A percentile compares a stretch with the other conserved stretches of the same genome.
Evolutionary conservation across 257 asterid genomes (phyloP).

Genomic region (Solanum rostratum): DNA sequence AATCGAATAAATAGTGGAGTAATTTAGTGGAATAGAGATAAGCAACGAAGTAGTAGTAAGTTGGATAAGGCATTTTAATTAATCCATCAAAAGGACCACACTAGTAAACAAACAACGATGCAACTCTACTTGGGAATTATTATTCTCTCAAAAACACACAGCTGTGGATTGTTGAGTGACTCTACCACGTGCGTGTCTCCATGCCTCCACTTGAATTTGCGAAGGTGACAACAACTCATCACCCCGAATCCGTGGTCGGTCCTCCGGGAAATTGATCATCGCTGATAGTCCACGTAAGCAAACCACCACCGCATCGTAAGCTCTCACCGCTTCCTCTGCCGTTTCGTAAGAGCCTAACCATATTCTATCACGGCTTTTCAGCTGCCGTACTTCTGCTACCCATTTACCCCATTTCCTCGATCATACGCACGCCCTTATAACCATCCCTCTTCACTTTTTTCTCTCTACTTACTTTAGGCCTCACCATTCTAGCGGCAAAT

Average conservation of each 20-base stretch:
- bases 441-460: slow-evolving; percentile 15
- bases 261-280: slow-evolving; percentile 46
- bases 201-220: slow-evolving; percentile 56
- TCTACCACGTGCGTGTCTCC: slow-evolving; percentile 36
- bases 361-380: slow-evolving; percentile 57
- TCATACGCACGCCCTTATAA: slow-evolving; percentile 64
- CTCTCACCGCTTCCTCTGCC: slow-evolving; percentile 69
- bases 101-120: neutral
- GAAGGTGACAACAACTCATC: slow-evolving; percentile 28
- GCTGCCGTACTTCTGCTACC: slow-evolving; percentile 80
- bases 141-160: neutral
- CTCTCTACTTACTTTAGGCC: slow-evolving; percentile 25
- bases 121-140: neutral
- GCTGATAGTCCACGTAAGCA: slow-evolving; percentile 60
- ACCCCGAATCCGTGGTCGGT: slow-evolving; percentile 30
- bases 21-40: no score
- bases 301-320: slow-evolving; percentile 62
- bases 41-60: neutral
- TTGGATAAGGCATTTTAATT: neutral
- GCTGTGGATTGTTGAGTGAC: neutral
- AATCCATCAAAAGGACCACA: neutral
- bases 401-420: slow-evolving; percentile 84
- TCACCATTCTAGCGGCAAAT: slow-evolving; percentile 40
- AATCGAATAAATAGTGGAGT: no score
- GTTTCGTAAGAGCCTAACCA: slow-evolving; percentile 75